These are phyloP conservation scores for Syncephalastrum contaminatum DNA, from an alignment of 371 early-diverging fungal genomes.

Conservation along the genomic window DNA sequence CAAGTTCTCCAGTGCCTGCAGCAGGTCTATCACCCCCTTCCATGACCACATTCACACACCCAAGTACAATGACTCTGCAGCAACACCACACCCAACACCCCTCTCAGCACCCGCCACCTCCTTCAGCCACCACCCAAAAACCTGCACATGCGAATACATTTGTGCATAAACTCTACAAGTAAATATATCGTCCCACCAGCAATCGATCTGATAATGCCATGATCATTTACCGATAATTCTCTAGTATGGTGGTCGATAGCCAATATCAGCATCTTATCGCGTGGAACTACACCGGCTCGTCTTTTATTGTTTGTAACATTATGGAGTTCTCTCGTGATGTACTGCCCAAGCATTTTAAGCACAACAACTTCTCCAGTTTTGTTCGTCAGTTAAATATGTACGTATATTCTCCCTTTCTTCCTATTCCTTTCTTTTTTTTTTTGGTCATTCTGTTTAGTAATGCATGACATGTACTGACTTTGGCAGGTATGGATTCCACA, in stretches of 20 bases:
- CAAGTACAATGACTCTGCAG: no score
- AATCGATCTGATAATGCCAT: neutral
- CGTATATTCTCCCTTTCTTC: conserved; percentile 39
- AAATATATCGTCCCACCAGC: neutral
- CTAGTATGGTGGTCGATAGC: conserved; percentile 78
- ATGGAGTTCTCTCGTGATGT: conserved; percentile 84
- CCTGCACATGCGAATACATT: conserved; percentile 21
- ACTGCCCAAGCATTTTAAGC: conserved; percentile 80
- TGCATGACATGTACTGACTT: conserved; percentile 57
- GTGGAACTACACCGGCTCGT: conserved; percentile 82
- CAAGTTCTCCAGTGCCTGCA: no score
- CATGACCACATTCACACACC: no score
- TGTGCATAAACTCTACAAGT: conserved; percentile 26
- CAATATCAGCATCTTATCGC: conserved; percentile 77
- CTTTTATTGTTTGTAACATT: conserved; percentile 92
- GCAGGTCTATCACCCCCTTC: no score
- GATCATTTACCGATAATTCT: neutral
- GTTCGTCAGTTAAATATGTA: conserved; percentile 89
- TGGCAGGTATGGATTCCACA: conserved; percentile 68
- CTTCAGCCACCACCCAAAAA: conserved; percentile 10
- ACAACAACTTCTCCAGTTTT: conserved; percentile 84
- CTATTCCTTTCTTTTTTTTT: neutral
- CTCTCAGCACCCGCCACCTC: no score
- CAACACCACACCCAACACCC: no score
- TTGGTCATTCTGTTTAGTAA: conserved; percentile 4